A percentile compares a stretch with the other conserved stretches of the same genome.
Conservation (phyloP, 2,329 filamentous ascomycete species). For the Claviceps sp. region DNA sequence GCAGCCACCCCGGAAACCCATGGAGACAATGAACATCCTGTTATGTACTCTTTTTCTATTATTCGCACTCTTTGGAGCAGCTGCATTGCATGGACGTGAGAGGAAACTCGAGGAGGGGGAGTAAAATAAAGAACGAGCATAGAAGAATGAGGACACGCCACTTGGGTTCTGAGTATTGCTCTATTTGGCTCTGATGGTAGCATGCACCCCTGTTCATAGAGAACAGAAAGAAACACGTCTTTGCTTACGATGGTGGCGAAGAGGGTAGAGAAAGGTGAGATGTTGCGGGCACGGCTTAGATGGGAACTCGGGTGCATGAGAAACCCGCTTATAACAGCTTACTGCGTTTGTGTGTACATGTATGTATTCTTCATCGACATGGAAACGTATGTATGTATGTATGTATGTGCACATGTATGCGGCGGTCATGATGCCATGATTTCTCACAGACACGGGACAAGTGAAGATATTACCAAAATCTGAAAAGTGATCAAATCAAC, state of each 20-base stretch:
- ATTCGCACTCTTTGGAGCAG: neutral
- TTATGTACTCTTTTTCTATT: neutral
- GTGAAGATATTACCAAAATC: neutral
- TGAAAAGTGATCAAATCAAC: neutral
- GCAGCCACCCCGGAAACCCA: neutral
- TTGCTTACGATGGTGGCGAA: neutral
- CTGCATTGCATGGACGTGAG: neutral
- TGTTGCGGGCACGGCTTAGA: neutral
- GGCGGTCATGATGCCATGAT: neutral
- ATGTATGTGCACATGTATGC: neutral
- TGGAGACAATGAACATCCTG: neutral
- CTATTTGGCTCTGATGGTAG: no score
- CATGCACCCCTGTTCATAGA: no score
- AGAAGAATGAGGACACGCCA: neutral
- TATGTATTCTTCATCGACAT: neutral
- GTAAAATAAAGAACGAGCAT: neutral
- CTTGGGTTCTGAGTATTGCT: neutral
- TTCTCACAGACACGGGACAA: neutral
- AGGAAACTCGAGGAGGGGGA: neutral
- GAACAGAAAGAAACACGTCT: neutral
- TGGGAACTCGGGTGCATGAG: neutral
- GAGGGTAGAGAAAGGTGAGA: neutral
- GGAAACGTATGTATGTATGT: neutral
- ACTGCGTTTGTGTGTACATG: neutral
- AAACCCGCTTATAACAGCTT: neutral